Base-by-base conservation (phyloP, 2,329 filamentous ascomycete species). In the Apiospora kogelbergensis region DNA sequence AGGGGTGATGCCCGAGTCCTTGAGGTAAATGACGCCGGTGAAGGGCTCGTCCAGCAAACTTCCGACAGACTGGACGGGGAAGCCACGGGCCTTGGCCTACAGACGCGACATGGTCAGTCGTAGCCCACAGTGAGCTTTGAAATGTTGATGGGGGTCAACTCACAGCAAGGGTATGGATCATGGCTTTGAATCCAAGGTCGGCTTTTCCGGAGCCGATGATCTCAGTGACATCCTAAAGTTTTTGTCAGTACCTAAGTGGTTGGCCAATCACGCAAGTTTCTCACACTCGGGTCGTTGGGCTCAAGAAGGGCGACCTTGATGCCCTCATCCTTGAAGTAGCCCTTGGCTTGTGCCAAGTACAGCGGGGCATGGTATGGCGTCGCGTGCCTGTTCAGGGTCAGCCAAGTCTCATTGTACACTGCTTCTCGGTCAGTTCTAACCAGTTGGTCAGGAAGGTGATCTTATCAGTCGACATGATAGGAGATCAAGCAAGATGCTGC, bases 401-500 rank as follows among this genome's bases (percentile, higher is more conserved):
- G 63, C 46, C 66, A 60, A 11, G 17, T 6, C n/a, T 10, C 1
- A 42, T 17, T 48, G 42, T 57, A 63, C 64, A 40, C 40, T 60
- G 44, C 3, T 22, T 71, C 72, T 77, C 82, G 78, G 30, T 60
- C 30, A 60, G 53, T 6, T 30, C 53, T 60, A 88, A 93, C 92
- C 92, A 94, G 86, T 94, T 94, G 82, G 91, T 92, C 79, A 94
- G 85, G 83, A 94, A 94, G 67, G 91, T 94, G 77, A 94, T 93
- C 89, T 94, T 94, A 80, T 94, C 91, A 81, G 91, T 93, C 79
- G 91, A 89, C 91, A 94, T 94, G 71, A 79, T 87, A 83, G 78
- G 76, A 80, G 78, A 79, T 83, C 79, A 82, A 80, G 77, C 74
- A 74, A 77, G 77, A 79, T 84, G 89, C 60, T 60, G 68, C 46